phyloP scores from a whole-genome alignment of 805 yeast genomes.

The Blastobotrys terrestris region DNA sequence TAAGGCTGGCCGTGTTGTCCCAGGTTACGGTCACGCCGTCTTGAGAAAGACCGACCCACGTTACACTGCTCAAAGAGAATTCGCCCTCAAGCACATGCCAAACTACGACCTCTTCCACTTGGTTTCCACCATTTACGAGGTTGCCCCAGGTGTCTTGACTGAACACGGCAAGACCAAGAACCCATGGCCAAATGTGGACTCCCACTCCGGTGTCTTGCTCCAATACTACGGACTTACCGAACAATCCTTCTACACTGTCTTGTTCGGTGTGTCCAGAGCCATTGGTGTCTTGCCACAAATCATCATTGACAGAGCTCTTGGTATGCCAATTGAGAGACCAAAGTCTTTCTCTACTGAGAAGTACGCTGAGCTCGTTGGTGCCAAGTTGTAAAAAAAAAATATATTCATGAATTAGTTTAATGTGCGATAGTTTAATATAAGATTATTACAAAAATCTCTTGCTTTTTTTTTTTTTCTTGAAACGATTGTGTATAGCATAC shows the following conservation, averaged over 20 bases:
- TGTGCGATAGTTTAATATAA: not conserved
- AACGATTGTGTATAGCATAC: not conserved
- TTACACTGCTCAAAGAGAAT: slow-evolving; percentile 65
- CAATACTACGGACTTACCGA: slow-evolving; percentile 75
- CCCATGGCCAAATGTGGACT: slow-evolving; percentile 82
- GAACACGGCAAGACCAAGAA: slow-evolving; percentile 81
- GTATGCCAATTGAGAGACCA: slow-evolving; percentile 79
- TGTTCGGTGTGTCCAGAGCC: slow-evolving; percentile 78
- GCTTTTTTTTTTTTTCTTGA: not conserved
- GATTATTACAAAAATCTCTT: not conserved
- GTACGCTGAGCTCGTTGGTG: slow-evolving; percentile 22
- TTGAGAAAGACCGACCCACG: slow-evolving; percentile 79
- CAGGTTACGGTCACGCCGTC: slow-evolving; percentile 88
- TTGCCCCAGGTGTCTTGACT: slow-evolving; percentile 69
- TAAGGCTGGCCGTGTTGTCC: slow-evolving; percentile 70
- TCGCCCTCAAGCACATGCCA: slow-evolving; percentile 53
- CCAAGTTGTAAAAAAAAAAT: slow-evolving; percentile 7
- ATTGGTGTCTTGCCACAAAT: slow-evolving; percentile 74
- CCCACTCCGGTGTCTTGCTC: slow-evolving; percentile 71
- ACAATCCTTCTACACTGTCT: slow-evolving; percentile 68
- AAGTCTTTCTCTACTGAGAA: slow-evolving; percentile 47
- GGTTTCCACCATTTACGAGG: slow-evolving; percentile 57
- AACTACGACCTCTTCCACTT: slow-evolving; percentile 59
- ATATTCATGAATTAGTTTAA: slow-evolving; percentile 1
- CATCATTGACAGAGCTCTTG: slow-evolving; percentile 71